Conservation (phyloP, 176 grass and related monocot species). For the Secale cereale region DNA sequence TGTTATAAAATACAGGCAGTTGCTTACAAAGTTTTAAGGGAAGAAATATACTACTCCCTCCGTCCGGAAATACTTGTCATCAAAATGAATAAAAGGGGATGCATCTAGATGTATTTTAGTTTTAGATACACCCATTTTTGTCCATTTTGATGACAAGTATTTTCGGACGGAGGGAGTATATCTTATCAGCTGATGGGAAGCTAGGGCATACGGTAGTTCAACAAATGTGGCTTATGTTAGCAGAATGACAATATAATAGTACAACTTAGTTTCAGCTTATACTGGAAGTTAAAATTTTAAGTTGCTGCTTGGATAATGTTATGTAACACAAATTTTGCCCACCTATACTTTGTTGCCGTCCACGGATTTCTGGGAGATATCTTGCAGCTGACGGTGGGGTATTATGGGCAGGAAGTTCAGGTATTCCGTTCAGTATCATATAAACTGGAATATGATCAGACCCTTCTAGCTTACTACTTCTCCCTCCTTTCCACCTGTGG, state of each 20-base stretch:
- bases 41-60: neutral
- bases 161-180: neutral
- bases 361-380: slow-evolving; percentile 91
- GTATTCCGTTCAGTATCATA: slow-evolving; percentile 60
- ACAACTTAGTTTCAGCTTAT: slow-evolving; percentile 10
- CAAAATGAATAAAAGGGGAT: no score
- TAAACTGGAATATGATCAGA: slow-evolving; percentile 98
- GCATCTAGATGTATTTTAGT: no score
- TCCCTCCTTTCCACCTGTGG: slow-evolving; percentile 93
- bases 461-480: slow-evolving; percentile 90
- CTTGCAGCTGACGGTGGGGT: slow-evolving; percentile 72
- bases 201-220: neutral
- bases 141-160: no score
- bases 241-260: neutral
- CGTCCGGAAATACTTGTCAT: no score
- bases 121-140: no score
- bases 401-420: slow-evolving; percentile 66
- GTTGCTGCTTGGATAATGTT: neutral
- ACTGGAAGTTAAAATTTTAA: neutral
- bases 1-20: neutral
- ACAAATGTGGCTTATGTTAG: neutral
- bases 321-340: slow-evolving; percentile 1
- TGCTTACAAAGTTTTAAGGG: neutral
- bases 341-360: slow-evolving; percentile 87
- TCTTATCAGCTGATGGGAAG: neutral